These are phyloP conservation scores for Keithomyces neogunnii DNA, from an alignment of 2,329 filamentous ascomycete genomes.

Conservation along the genomic window DNA sequence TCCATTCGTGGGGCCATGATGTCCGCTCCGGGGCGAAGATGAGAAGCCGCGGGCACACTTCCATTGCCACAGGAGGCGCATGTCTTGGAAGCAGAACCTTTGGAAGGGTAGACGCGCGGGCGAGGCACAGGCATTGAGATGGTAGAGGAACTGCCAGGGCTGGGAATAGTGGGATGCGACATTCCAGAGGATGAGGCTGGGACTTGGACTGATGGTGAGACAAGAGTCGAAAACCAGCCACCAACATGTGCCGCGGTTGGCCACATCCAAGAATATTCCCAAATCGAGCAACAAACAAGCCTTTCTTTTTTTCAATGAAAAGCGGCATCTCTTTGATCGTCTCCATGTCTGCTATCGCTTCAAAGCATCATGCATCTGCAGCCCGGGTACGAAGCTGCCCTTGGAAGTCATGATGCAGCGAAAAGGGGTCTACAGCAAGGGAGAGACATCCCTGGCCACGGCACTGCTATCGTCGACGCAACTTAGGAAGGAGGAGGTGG, in stretches of 20 bases:
- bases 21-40: constrained; percentile 9
- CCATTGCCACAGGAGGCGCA: constrained; percentile 23
- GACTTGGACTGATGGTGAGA: not conserved
- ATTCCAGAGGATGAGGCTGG: constrained; percentile 7
- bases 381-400: not conserved
- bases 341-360: too few species aligned
- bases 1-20: constrained; percentile 15
- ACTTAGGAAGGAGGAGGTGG: not conserved
- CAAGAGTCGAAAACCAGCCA: constrained; percentile 1
- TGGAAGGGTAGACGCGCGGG: constrained; percentile 7
- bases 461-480: not conserved
- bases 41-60: not conserved
- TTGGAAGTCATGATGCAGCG: not conserved
- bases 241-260: not conserved
- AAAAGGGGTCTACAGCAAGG: not conserved
- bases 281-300: not conserved
- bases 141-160: constrained; percentile 1
- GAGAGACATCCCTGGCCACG: not conserved
- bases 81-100: constrained; percentile 18
- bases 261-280: not conserved
- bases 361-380: not conserved
- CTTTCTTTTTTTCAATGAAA: not conserved
- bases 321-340: not conserved
- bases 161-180: constrained; percentile 5
- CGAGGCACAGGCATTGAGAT: constrained; percentile 5